Base-by-base conservation (phyloP, 768 basidiomycete genomes). In the Mycena haematopus region DNA sequence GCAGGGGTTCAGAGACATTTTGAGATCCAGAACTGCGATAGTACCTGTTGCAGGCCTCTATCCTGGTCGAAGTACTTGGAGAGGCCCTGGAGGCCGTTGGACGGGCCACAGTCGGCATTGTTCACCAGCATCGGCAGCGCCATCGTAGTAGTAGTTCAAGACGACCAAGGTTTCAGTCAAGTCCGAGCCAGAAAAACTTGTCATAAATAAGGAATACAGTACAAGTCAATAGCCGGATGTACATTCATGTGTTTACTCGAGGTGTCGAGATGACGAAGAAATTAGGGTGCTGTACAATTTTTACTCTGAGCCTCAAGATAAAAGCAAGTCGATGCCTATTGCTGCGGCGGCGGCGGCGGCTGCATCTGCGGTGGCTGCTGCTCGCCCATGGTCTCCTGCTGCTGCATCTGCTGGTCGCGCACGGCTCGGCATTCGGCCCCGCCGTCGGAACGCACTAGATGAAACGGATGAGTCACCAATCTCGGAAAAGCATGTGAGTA, bases 71-170 rank as follows among this genome's bases (percentile, higher is more conserved):
- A 89, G 47, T 84, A 81, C 71, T 95, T 95, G 0, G 90, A 82
- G 6, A 96, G 84, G 17, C 82, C 85, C 70, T 93, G 91, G 19
- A 96, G 75, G 13, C 93, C 87, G 73, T 95, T 96, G 0, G 85
- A 84, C 7, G 95, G 93, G 0, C 95, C 95, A 67, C 94, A 96
- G 46, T 94, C 92, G 1, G 91, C 80, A 44, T 87, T 87, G 49
- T 83, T 86, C 22, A 88, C 82, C 21, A 96, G 88, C 82, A 92
- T 84, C 52, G 92, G 89, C 29, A 95, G 80, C 7, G 92, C 88
- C 93, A 95, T 93, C 63, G 57, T 67, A 52, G 46, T 24, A 50
- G 46, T n/a, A 42, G 7, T 42, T 21, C 40, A 42, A 42, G 17
- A 56, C 1, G 40, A 51, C 17, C 19, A 47, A 38, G 21, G 51